Evolutionary conservation across 2,329 filamentous ascomycete genomes (phyloP).

Genomic region (Calonectria hawksworthii): DNA sequence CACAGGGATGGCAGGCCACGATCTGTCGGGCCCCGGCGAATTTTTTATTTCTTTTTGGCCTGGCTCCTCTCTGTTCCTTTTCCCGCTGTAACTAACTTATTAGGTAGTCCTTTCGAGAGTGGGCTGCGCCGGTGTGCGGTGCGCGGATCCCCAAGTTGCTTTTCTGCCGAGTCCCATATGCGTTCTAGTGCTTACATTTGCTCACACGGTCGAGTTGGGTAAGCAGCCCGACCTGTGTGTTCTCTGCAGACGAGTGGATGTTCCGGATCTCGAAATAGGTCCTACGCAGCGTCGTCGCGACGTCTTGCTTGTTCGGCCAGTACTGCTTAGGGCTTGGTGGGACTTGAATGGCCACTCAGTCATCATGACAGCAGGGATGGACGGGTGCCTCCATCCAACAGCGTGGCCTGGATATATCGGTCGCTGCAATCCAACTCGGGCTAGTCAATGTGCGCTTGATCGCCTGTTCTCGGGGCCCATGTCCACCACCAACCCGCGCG

Average conservation of each 20-base stretch:
- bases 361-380: constrained; percentile 4
- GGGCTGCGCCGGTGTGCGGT: background rate
- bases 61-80: background rate
- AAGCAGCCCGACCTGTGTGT: constrained; percentile 20
- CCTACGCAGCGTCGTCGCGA: constrained; percentile 7
- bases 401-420: constrained; percentile 4
- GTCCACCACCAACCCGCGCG: background rate
- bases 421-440: background rate
- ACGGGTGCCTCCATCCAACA: constrained; percentile 2
- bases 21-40: background rate
- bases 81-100: background rate
- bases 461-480: background rate
- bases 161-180: constrained; percentile 4
- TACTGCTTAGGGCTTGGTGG: constrained; percentile 13
- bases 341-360: constrained; percentile 12
- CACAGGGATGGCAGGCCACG: background rate
- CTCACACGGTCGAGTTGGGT: constrained; percentile 19
- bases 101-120: constrained; percentile 1
- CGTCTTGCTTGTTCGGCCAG: constrained; percentile 19
- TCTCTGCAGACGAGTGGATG: constrained; percentile 24
- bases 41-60: background rate
- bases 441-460: constrained; percentile 12
- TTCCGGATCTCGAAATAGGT: constrained; percentile 18
- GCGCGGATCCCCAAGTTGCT: constrained; percentile 11
- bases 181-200: constrained; percentile 31